Evolutionary conservation across 2,329 filamentous ascomycete species (phyloP).

Genomic region (Ustulina deusta): DNA sequence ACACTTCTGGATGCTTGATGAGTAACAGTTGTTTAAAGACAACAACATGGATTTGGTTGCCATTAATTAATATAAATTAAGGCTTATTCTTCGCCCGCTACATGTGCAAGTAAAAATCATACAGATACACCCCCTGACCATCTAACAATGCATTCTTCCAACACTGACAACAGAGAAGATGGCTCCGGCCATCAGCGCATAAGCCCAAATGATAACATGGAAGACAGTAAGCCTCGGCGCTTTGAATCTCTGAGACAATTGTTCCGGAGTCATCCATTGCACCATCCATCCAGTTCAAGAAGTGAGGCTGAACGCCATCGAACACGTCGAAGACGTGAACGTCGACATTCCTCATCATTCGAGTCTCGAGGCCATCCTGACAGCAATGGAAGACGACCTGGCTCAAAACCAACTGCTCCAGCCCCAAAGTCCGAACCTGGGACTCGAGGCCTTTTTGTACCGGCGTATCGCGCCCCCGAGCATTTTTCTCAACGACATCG

Average conservation of each 20-base stretch:
- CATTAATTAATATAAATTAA: too few relatives aligned
- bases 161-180: background rate
- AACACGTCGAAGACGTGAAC: background rate
- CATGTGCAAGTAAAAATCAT: background rate
- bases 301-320: too few relatives aligned
- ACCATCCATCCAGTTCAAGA: background rate
- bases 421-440: background rate
- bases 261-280: background rate
- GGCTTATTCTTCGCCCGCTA: background rate
- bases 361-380: too few relatives aligned
- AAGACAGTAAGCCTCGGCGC: background rate
- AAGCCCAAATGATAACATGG: background rate
- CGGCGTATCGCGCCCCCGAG: slow-evolving; percentile 21
- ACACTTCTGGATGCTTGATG: background rate
- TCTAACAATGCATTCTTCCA: background rate
- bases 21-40: background rate
- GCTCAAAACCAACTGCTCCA: background rate
- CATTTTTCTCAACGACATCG: slow-evolving; percentile 13
- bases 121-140: background rate
- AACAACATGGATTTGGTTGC: background rate
- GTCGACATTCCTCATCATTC: background rate
- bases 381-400: background rate
- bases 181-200: background rate
- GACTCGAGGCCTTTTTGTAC: slow-evolving; percentile 35
- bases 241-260: background rate